Percentiles rank a stretch among this genome's conserved stretches.
phyloP scores from a whole-genome alignment of 768 basidiomycete genomes.

The Trametes cubensis region DNA sequence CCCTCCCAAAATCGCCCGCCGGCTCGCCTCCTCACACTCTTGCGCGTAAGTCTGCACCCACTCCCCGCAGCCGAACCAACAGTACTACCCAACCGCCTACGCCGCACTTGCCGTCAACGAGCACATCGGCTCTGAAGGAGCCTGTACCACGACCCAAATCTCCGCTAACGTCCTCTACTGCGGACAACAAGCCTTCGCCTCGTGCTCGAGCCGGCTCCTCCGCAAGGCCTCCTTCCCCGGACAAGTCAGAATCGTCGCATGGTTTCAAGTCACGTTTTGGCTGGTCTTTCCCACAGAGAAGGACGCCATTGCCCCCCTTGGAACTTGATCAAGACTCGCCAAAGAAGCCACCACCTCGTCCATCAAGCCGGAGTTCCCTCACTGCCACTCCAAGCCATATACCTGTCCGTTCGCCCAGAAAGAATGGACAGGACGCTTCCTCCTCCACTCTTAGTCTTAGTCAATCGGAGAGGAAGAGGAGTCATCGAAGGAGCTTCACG shows the following conservation, averaged over 20 bases:
- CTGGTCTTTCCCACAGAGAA: conserved; percentile 43
- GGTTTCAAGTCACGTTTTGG: conserved; percentile 38
- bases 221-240: conserved; percentile 5
- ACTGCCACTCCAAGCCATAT: conserved; percentile 42
- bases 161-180: conserved; percentile 14
- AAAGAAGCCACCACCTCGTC: conserved; percentile 25
- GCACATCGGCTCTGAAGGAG: conserved; percentile 11
- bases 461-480: conserved; percentile 29
- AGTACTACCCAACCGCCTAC: conserved; percentile 9
- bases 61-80: conserved; percentile 11
- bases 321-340: conserved; percentile 39
- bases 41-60: neutral
- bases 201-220: conserved; percentile 12
- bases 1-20: conserved; percentile 20
- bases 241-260: conserved; percentile 19
- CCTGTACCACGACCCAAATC: conserved; percentile 20
- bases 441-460: neutral
- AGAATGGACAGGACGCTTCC: conserved; percentile 28
- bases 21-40: conserved; percentile 17
- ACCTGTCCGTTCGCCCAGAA: conserved; percentile 46
- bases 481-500: conserved; percentile 33
- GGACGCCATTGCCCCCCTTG: conserved; percentile 41
- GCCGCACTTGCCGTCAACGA: conserved; percentile 1
- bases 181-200: conserved; percentile 13
- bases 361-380: conserved; percentile 33